Evolutionary conservation across 2,329 filamentous ascomycete species (phyloP), one percentile per base, ranked within the genome.

Genomic region (Coleophoma crateriformis): DNA sequence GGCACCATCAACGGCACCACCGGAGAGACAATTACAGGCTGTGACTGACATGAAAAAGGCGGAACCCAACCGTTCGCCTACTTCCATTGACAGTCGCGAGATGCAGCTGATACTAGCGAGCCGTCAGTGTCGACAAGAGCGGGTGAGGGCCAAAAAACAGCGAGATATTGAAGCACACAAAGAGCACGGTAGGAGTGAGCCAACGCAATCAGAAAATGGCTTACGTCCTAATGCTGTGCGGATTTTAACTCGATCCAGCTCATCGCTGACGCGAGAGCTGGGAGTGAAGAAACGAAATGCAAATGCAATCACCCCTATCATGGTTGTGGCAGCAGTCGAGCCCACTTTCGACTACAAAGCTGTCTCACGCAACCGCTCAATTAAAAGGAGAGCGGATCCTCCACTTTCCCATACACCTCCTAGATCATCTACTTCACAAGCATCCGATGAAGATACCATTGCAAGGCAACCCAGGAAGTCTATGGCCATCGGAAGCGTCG

Each of bases 131-230:
- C 43, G 58, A 22, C 52, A 54, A 44, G 58, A 62, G 19, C 50
- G 48, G 41, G 60, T 62, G 4, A 53, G 52, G 46, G 56, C 54
- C 15, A 48, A 50, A 22, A 62, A 60, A 45, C 47, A 54, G 20
- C 47, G 53, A 35, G 60, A 64, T 43, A 56, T 64, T 1, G 61
- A 58, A 15, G 41, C 39, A 27, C 22, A 7, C 12, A 32, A 15
- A 44, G 41, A 33, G n/a, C 11, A 12, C 45, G 50, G 39, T 42
- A 48, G 1, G 40, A 47, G 7, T 49, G 7, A 19, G 19, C 39
- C 27, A 20, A 22, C 19, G 3, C n/a, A 32, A 17, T 12, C 41
- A n/a, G 41, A 44, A 14, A 17, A 41, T 14, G 14, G 17, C 38
- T 10, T 8, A n/a, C 35, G 12, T 38, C 7, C 7, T n/a, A 22